phyloP scores from a whole-genome alignment of 176 grass and related monocot genomes.

The Urochloa ruziziensis region DNA sequence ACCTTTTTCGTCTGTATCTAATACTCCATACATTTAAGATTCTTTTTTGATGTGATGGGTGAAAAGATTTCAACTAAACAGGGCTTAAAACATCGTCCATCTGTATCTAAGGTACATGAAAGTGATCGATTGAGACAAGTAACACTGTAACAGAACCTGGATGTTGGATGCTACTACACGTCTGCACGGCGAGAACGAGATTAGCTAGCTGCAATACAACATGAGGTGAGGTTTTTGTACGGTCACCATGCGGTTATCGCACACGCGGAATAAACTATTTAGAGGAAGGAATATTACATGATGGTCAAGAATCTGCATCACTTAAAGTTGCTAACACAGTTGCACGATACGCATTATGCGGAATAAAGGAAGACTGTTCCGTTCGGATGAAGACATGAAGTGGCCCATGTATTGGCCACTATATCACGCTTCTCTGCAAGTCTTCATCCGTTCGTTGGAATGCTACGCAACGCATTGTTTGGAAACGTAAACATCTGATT shows the following conservation, averaged over 20 bases:
- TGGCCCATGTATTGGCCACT: neutral
- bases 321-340: neutral
- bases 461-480: neutral
- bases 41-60: too few relatives aligned
- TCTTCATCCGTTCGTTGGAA: neutral
- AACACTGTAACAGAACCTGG: too few relatives aligned
- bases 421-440: neutral
- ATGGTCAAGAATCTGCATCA: neutral
- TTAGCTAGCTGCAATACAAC: neutral
- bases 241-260: conserved; percentile 16
- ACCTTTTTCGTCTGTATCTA: too few relatives aligned
- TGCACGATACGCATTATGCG: neutral
- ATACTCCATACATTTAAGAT: too few relatives aligned
- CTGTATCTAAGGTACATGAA: too few relatives aligned
- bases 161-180: too few relatives aligned
- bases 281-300: conserved; percentile 10
- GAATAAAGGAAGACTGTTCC: neutral
- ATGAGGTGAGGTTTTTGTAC: neutral
- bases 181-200: too few relatives aligned
- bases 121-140: too few relatives aligned
- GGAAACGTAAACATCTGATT: neutral
- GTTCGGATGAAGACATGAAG: neutral
- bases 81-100: too few relatives aligned
- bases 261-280: conserved; percentile 19
- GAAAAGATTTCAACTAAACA: too few relatives aligned